Evolutionary conservation across 371 early-diverging fungal genomes (phyloP).

Genomic region (Zopfochytrium polystomum): DNA sequence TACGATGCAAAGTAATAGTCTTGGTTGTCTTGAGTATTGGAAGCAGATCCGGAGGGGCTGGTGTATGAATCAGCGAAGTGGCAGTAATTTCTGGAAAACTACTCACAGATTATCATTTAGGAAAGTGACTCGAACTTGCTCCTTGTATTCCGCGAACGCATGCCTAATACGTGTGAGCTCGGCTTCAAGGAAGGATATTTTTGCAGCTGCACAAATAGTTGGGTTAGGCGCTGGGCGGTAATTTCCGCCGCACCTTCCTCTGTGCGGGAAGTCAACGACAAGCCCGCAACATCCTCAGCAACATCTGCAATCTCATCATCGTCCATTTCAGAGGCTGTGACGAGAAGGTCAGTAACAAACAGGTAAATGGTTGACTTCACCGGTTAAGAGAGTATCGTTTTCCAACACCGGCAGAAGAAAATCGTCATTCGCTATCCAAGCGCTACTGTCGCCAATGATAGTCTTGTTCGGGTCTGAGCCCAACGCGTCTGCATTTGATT

Average conservation of each 20-base stretch:
- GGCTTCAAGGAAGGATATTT: slow-evolving; percentile 21
- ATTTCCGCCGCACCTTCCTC: neutral
- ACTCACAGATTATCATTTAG: slow-evolving; percentile 19
- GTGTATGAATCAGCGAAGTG: neutral
- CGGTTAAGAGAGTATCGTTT: slow-evolving; percentile 78
- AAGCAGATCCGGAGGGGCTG: neutral
- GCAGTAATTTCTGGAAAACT: slow-evolving; percentile 6
- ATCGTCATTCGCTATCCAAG: slow-evolving; percentile 66
- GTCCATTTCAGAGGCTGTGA: slow-evolving; percentile 35
- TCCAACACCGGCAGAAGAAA: slow-evolving; percentile 74
- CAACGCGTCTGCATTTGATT: neutral
- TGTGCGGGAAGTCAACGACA: slow-evolving; percentile 1
- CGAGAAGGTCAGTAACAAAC: neutral
- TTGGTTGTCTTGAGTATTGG: neutral
- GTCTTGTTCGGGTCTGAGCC: neutral
- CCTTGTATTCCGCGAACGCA: slow-evolving; percentile 38
- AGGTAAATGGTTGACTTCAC: no score
- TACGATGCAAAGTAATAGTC: slow-evolving; percentile 96
- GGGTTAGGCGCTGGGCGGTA: neutral
- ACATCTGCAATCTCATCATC: slow-evolving; percentile 21
- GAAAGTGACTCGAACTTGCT: slow-evolving; percentile 35
- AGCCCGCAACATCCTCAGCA: neutral
- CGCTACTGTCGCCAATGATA: slow-evolving; percentile 25
- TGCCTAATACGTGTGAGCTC: slow-evolving; percentile 30
- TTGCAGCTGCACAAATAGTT: slow-evolving; percentile 3